Evolutionary conservation across 2,329 filamentous ascomycete genomes (phyloP).

Genomic region (Xylaria multiplex): DNA sequence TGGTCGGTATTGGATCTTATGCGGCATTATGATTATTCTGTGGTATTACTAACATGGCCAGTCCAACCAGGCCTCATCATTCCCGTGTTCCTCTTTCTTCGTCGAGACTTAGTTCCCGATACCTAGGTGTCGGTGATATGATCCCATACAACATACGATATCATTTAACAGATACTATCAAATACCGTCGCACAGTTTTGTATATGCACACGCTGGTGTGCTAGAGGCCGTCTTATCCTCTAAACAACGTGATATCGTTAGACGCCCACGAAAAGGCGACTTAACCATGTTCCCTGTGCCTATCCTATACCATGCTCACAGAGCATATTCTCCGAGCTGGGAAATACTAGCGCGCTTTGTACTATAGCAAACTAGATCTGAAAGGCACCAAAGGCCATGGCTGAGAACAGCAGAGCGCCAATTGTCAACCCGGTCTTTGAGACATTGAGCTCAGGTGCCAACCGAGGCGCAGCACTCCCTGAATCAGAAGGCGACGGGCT

Average conservation of each 20-base stretch:
- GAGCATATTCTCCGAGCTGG: background rate
- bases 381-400: conserved; percentile 46
- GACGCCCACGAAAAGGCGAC: background rate
- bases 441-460: conserved; percentile 40
- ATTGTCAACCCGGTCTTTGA: conserved; percentile 50
- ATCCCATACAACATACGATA: background rate
- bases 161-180: background rate
- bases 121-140: background rate
- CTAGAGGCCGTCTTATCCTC: background rate
- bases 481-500: conserved; percentile 33
- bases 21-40: conserved; percentile 1
- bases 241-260: background rate
- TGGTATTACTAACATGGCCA: background rate
- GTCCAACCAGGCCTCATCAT: background rate
- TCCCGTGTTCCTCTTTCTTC: background rate
- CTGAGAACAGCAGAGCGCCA: conserved; percentile 52
- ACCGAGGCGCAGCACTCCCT: conserved; percentile 38
- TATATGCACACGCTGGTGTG: background rate
- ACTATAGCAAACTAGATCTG: conserved; percentile 39
- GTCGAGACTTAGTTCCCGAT: background rate
- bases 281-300: conserved; percentile 3
- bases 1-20: background rate
- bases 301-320: background rate
- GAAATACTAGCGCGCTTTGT: background rate
- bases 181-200: conserved; percentile 11